phyloP scores from a whole-genome alignment of 169 alveolate genomes.

The Eimeria praecox region DNA sequence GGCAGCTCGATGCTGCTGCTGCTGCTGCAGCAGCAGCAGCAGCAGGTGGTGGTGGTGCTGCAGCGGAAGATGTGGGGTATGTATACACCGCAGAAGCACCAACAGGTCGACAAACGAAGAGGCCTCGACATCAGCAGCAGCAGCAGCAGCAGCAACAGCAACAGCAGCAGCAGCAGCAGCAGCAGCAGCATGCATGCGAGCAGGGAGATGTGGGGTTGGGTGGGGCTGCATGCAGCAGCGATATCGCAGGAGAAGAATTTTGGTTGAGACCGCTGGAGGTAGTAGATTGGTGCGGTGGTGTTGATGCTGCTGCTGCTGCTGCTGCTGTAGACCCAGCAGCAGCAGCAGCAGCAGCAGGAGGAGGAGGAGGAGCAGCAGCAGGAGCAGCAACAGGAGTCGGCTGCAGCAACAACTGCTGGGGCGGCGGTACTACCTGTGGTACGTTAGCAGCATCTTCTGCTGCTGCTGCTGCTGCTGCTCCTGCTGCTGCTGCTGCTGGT shows the following conservation, averaged over 20 bases:
- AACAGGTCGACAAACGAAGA: background rate
- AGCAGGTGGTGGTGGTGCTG: background rate
- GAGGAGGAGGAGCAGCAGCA: background rate
- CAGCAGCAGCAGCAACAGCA: conserved; percentile 60
- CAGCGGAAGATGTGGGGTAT: conserved; percentile 3
- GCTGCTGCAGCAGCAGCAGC: conserved; percentile 25
- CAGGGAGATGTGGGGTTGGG: background rate
- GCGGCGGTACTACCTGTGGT: background rate
- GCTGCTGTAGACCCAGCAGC: background rate
- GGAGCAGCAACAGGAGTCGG: background rate
- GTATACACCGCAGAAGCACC: background rate
- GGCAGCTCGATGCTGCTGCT: background rate
- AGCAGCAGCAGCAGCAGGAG: conserved; percentile 10
- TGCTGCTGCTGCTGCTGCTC: background rate
- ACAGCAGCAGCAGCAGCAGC: conserved; percentile 35
- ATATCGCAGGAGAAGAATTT: no score
- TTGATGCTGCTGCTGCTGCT: no score
- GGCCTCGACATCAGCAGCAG: conserved; percentile 25
- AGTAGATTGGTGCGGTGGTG: background rate
- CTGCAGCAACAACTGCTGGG: background rate
- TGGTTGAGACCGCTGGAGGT: background rate
- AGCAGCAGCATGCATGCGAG: background rate
- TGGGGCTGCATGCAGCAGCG: conserved; percentile 8
- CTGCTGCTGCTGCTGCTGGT: background rate
- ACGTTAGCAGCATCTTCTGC: background rate